phyloP scores from a whole-genome alignment of 2,329 filamentous ascomycete species.

The Trichoderma afroharzianum region DNA sequence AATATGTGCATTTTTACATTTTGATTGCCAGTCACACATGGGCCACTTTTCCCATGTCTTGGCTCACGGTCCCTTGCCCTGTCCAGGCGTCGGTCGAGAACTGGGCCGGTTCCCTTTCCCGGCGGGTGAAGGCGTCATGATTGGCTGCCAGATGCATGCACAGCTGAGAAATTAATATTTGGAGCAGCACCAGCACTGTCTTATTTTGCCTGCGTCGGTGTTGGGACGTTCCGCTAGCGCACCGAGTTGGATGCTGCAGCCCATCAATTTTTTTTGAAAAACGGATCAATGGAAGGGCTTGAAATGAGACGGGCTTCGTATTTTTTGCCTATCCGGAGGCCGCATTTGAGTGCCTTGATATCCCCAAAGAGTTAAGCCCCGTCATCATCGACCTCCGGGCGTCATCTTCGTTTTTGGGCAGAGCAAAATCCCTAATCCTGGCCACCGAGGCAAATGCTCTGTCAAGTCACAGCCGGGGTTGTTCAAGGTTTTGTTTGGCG shows the following conservation, averaged over 20 bases:
- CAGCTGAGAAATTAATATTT: conserved; percentile 2
- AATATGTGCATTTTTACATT: not conserved
- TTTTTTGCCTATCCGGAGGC: not conserved
- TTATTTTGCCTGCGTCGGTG: not conserved
- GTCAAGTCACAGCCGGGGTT: not conserved
- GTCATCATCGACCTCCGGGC: not conserved
- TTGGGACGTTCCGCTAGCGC: not conserved
- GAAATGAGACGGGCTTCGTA: not conserved
- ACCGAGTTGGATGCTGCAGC: not conserved
- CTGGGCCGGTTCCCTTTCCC: conserved; percentile 15
- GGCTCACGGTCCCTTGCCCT: not conserved
- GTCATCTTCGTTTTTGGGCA: not conserved
- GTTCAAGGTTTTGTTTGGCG: not conserved
- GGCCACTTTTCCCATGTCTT: not conserved
- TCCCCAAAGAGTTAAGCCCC: not conserved
- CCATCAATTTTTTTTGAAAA: not conserved
- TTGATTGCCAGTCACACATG: not conserved
- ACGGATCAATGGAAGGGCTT: not conserved
- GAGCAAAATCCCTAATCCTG: not conserved
- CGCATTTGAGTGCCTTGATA: not conserved
- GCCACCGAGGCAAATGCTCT: not conserved
- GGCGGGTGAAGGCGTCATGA: not conserved
- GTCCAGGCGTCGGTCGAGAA: conserved; percentile 6
- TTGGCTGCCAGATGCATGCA: conserved; percentile 9
- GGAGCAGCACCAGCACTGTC: not conserved